These are phyloP conservation scores for Auriculariales sp. DNA, from an alignment of 768 basidiomycete species.

Conservation along the genomic window DNA sequence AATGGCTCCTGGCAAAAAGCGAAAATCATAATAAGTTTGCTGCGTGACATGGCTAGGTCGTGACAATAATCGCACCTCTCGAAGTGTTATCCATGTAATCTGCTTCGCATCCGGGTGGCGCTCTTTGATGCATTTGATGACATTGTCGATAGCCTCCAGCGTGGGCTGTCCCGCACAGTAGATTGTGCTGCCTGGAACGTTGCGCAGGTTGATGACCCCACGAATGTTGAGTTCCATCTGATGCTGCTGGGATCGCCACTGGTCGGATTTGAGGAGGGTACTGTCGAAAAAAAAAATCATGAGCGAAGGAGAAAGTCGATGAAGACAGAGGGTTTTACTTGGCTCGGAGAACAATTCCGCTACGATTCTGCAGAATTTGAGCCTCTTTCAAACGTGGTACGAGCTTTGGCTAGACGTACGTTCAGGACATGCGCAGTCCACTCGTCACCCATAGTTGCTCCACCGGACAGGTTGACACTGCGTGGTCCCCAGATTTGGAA, in stretches of 20 bases:
- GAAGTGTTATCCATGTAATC: slow-evolving; percentile 83
- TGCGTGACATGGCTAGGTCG: slow-evolving; percentile 47
- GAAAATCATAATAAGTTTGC: slow-evolving; percentile 69
- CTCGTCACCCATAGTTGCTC: slow-evolving; percentile 84
- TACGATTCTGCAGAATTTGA: slow-evolving; percentile 46
- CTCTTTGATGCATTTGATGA: slow-evolving; percentile 47
- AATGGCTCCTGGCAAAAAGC: slow-evolving; percentile 88
- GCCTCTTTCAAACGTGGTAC: not conserved
- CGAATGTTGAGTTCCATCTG: slow-evolving; percentile 50
- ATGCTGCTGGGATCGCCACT: slow-evolving; percentile 67
- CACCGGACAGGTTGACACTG: slow-evolving; percentile 52
- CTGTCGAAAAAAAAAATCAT: slow-evolving; percentile 20
- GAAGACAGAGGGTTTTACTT: slow-evolving; percentile 31
- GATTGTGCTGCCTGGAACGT: slow-evolving; percentile 62
- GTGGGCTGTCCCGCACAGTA: slow-evolving; percentile 93
- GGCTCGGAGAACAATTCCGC: slow-evolving; percentile 86
- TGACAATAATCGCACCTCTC: slow-evolving; percentile 56
- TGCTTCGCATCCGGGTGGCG: slow-evolving; percentile 44
- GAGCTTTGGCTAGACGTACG: slow-evolving; percentile 23
- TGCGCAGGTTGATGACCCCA: slow-evolving; percentile 92
- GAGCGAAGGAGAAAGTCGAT: not conserved
- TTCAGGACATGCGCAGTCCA: slow-evolving; percentile 90
- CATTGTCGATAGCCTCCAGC: slow-evolving; percentile 69
- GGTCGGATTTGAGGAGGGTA: slow-evolving; percentile 83
- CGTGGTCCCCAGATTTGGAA: slow-evolving; percentile 28